Conservation (phyloP, 306 rosid species). For the Betula pendula region DNA sequence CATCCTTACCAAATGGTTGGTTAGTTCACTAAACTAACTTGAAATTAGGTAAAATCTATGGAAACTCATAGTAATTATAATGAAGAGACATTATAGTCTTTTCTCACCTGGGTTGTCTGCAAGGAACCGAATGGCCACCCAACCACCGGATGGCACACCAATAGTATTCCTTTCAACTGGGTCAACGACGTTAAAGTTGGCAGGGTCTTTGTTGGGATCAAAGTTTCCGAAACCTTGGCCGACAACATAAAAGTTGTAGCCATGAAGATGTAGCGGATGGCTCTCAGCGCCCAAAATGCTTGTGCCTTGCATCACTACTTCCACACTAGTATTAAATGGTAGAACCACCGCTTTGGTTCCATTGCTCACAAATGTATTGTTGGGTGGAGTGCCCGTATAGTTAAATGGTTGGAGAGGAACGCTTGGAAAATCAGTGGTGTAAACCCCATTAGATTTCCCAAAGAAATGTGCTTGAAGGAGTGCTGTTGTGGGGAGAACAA, state of each 20-base stretch:
- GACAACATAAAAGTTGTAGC: constrained; percentile 59
- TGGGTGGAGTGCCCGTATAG: constrained; percentile 56
- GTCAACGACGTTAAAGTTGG: constrained; percentile 58
- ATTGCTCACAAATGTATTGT: constrained; percentile 39
- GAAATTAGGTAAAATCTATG: no score
- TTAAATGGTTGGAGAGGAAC: constrained; percentile 43
- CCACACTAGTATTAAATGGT: constrained; percentile 35
- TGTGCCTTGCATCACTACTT: constrained; percentile 62
- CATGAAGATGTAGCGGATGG: constrained; percentile 83
- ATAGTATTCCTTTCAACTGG: constrained; percentile 72
- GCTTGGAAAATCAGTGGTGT: constrained; percentile 55
- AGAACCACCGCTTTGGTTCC: constrained; percentile 53
- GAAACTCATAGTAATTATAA: not conserved
- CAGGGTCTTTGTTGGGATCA: constrained; percentile 44
- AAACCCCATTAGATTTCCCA: constrained; percentile 29
- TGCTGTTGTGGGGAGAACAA: constrained; percentile 53
- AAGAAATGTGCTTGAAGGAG: constrained; percentile 62
- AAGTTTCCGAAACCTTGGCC: constrained; percentile 80
- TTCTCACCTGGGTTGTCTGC: constrained; percentile 79
- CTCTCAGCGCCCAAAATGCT: constrained; percentile 73
- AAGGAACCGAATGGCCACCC: constrained; percentile 72
- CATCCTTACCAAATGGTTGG: not conserved
- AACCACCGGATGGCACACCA: constrained; percentile 73
- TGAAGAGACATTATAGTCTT: no score
- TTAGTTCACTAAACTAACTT: not conserved